phyloP scores from a whole-genome alignment of 2,329 filamentous ascomycete species.

The Colletotrichum shisoi region DNA sequence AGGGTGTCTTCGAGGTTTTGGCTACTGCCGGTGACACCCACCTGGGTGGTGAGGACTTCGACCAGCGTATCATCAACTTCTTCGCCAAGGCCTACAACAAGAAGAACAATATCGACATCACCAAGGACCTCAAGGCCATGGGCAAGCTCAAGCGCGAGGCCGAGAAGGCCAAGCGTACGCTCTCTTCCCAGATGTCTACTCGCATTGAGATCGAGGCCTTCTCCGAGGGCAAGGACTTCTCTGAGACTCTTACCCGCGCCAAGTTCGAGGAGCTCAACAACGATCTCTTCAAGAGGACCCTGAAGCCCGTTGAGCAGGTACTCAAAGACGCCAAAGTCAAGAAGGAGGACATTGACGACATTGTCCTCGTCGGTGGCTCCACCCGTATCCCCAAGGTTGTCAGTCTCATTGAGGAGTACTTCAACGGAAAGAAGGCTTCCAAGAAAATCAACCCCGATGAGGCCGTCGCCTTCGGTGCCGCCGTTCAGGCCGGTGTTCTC shows the following conservation, averaged over 20 bases:
- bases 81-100: conserved; percentile 99
- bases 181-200: conserved; percentile 92
- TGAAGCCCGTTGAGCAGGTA: conserved; percentile 98
- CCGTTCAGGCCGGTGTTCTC: conserved; percentile 95
- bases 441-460: conserved; percentile 99
- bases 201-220: conserved; percentile 97
- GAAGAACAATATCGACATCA: conserved; percentile 91
- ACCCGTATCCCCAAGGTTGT: conserved; percentile 99
- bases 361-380: conserved; percentile 97
- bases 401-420: conserved; percentile 88
- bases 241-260: conserved; percentile 95
- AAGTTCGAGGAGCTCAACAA: conserved; percentile 99
- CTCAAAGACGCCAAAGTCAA: conserved; percentile 97
- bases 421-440: conserved; percentile 93
- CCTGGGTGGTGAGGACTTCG: conserved; percentile 98
- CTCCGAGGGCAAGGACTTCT: conserved; percentile 97
- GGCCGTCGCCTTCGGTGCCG: conserved; percentile 96
- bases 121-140: conserved; percentile 97
- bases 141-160: conserved; percentile 99
- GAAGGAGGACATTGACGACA: conserved; percentile 94
- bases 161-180: conserved; percentile 98
- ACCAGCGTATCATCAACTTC: conserved; percentile 96
- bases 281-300: conserved; percentile 98
- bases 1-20: conserved; percentile 93
- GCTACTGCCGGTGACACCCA: conserved; percentile 97